Base-by-base conservation (phyloP, 164 flowering plant genomes). In the Vitis labrusca region DNA sequence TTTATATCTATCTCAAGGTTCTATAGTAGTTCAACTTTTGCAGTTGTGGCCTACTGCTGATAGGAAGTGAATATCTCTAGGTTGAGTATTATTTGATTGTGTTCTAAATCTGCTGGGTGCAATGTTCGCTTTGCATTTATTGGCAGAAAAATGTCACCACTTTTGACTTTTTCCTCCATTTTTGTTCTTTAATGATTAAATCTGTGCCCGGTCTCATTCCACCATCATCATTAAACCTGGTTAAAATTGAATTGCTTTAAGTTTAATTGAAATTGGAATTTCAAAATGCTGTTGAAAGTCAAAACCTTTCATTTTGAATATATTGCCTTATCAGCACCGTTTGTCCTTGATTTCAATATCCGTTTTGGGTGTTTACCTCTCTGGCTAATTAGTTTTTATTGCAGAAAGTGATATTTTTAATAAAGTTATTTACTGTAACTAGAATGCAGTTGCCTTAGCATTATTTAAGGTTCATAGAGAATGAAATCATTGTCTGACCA, bases 401-500 rank as follows among this genome's bases (percentile, higher is more conserved):
- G 6, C 9, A 15, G 16, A 55, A 55, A 60, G 16, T 30, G 17
- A 60, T 14, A 30, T 12, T 58, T 29, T 37, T 17, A 44, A 14
- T 10, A 37, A 15, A 11, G n/a, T 37, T 11, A 8, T 8, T 8
- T 11, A 61, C 11, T 61, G 23, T 44, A 14, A 44, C 9, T 17
- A 15, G 17, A 61, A 50, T 19, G 50, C n/a, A 19, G 15, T 1
- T 65, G 57, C 27, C 7, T 10, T n/a, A 1, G 12, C 1, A 29
- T 3, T 29, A 52, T 7, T 51, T 51, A 65, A 49, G 14, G 15
- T 12, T 3, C 9, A 10, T 50, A 57, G 11, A 23, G 27, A 23
- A 23, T 23, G 27, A 23, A 23, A 23, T 23, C 27, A 23, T 23
- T 23, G 27, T 68, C 73, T 79, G 68, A 69, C 68, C 63, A 67